phyloP scores from a whole-genome alignment of 257 asterid genomes.

The Solanum piurae region DNA sequence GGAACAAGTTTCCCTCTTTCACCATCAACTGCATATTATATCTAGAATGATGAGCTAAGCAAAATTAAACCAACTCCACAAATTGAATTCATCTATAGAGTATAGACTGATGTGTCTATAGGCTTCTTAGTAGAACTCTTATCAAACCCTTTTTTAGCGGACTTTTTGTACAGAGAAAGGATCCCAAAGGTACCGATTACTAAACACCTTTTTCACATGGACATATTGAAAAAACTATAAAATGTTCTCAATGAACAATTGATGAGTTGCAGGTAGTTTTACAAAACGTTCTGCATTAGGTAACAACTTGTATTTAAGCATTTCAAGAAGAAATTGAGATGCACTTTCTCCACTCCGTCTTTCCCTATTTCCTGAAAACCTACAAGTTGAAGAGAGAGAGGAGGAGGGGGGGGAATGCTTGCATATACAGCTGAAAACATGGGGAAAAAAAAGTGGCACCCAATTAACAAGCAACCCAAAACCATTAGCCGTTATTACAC shows the following conservation, averaged over 20 bases:
- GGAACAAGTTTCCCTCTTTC: background rate
- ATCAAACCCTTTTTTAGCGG: background rate
- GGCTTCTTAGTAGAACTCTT: background rate
- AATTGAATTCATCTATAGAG: background rate
- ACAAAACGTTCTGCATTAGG: background rate
- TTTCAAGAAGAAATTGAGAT: background rate
- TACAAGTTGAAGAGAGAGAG: background rate
- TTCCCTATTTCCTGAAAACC: background rate
- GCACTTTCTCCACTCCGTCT: background rate
- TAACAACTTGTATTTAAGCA: background rate
- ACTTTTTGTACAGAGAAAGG: background rate
- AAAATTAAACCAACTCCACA: background rate
- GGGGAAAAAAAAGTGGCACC: background rate
- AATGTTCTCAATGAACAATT: background rate
- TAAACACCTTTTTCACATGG: background rate
- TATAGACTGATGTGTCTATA: background rate
- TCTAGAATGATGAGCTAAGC: background rate
- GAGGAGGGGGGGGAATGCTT: too few relatives aligned
- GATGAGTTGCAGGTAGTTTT: background rate
- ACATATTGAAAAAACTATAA: background rate
- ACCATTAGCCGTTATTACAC: background rate
- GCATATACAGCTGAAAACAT: background rate
- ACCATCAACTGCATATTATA: background rate
- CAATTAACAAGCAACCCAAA: background rate
- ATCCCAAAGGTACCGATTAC: background rate